Conservation (phyloP, 495 filamentous ascomycete species). For the Penicillium bialowiezense region DNA sequence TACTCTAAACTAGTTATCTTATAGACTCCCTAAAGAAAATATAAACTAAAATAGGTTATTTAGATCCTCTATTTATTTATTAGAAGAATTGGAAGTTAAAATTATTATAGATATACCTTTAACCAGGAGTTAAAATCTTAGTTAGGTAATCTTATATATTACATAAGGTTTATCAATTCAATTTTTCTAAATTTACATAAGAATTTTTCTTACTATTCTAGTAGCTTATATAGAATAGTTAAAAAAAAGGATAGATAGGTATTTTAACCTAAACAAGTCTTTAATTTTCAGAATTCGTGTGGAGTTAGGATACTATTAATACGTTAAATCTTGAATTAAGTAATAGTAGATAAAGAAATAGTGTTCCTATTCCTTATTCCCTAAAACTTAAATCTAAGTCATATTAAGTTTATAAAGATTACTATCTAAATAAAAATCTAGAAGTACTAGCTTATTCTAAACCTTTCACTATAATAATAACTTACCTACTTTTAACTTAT, state of each 20-base stretch:
- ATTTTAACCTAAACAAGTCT: not conserved
- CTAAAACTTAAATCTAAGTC: not conserved
- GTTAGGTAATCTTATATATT: not conserved
- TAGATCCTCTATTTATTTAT: not conserved
- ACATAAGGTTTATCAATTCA: not conserved
- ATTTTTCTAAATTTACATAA: not conserved
- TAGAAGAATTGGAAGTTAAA: not conserved
- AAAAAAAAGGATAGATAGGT: too few species aligned
- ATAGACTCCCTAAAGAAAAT: not conserved
- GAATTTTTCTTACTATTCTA: not conserved
- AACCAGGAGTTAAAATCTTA: not conserved
- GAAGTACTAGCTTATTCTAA: not conserved
- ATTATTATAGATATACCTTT: not conserved
- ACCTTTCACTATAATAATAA: not conserved
- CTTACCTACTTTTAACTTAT: too few species aligned
- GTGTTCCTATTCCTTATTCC: not conserved
- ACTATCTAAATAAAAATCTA: not conserved
- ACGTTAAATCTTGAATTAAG: not conserved
- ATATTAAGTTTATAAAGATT: not conserved
- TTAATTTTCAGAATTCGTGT: not conserved
- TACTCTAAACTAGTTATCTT: not conserved
- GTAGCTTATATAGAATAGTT: not conserved
- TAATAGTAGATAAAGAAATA: not conserved
- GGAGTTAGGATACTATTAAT: not conserved
- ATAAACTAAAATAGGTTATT: slow-evolving; percentile 1